These are phyloP conservation scores for Cyberlindnera maritima DNA, from an alignment of 805 yeast species.

Conservation along the genomic window DNA sequence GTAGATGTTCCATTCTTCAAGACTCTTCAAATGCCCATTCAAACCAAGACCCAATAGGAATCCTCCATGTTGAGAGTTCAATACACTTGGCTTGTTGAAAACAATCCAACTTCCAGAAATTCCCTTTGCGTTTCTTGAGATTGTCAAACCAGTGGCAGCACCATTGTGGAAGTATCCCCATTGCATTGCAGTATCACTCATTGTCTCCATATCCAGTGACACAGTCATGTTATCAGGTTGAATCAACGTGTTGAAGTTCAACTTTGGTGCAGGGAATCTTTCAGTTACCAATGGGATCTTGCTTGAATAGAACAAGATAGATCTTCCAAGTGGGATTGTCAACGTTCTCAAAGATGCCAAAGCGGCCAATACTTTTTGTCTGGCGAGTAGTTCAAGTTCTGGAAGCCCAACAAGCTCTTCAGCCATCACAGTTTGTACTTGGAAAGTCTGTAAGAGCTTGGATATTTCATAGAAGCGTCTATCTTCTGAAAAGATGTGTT, in stretches of 20 bases:
- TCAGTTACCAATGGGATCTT: slow-evolving; percentile 81
- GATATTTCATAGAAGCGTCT: slow-evolving; percentile 77
- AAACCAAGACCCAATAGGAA: slow-evolving; percentile 89
- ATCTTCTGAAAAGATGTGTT: slow-evolving; percentile 72
- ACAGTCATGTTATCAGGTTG: slow-evolving; percentile 67
- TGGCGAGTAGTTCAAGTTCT: slow-evolving; percentile 55
- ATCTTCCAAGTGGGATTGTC: slow-evolving; percentile 75
- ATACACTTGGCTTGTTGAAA: slow-evolving; percentile 62
- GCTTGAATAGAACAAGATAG: slow-evolving; percentile 65
- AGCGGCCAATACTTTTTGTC: slow-evolving; percentile 58
- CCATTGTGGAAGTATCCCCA: slow-evolving; percentile 97
- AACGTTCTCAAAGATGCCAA: slow-evolving; percentile 68
- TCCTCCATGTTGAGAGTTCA: slow-evolving; percentile 89
- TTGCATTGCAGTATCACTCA: slow-evolving; percentile 48
- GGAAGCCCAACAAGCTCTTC: slow-evolving; percentile 29
- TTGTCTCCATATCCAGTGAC: slow-evolving; percentile 49
- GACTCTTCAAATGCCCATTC: slow-evolving; percentile 76
- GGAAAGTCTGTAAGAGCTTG: slow-evolving; percentile 65
- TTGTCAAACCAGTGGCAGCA: slow-evolving; percentile 78
- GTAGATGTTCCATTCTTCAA: slow-evolving; percentile 97
- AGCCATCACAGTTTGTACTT: slow-evolving; percentile 50
- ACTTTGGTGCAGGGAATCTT: slow-evolving; percentile 71
- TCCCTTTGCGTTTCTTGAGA: slow-evolving; percentile 64
- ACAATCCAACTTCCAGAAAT: slow-evolving; percentile 90
- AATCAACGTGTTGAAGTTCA: slow-evolving; percentile 66